Base-by-base conservation (phyloP, 1,139 yeast genomes). In the Suhomyces yuchorum region DNA sequence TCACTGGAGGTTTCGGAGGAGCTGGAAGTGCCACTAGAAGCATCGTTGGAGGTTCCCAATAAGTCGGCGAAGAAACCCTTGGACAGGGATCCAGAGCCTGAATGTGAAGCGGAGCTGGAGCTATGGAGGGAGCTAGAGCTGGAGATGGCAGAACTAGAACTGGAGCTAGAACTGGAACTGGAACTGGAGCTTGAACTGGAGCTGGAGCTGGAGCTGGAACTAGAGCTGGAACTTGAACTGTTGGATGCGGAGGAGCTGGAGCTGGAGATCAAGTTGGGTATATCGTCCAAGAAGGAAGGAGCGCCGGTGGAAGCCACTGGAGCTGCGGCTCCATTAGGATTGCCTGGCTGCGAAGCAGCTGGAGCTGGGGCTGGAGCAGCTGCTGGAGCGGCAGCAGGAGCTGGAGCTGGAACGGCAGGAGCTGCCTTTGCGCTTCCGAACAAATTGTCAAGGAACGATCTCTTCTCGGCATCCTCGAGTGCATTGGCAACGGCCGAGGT, bases 401-500 rank as follows among this genome's bases (percentile, higher is more conserved):
- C 35, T 23, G 43, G 26, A 12, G 46, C 50, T 17, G 47, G 46
- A 8, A 48, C 39, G 5, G 48, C 50, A 7, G 51, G 17, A 15
- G 52, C 48, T 17, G 50, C 44, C 14, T 41, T 28, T 22, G 49
- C 17, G 12, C 46, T 34, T 22, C 52, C 52, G 35, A 58, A 47
- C 37, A 57, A 53, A 20, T 50, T 50, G 37, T 54, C 56, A 15
- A 64, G 55, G 48, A 60, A 51, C 7, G 57, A 53, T 45, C 60
- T 45, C 58, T 56, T 51, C 38, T 55, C 56, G 42, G 35, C 52
- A 37, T 50, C 37, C 35, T 48, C 50, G 33, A 48, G 50, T 26
- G 61, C 63, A 38, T 49, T 43, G 28, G 57, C 62, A 37, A 57
- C 55, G 44, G 60, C 62, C 34, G 60, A 52, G 18, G 58, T 52